Evolutionary conservation across 441 rosid genomes (phyloP).

Genomic region (Euphorbia corollata): DNA sequence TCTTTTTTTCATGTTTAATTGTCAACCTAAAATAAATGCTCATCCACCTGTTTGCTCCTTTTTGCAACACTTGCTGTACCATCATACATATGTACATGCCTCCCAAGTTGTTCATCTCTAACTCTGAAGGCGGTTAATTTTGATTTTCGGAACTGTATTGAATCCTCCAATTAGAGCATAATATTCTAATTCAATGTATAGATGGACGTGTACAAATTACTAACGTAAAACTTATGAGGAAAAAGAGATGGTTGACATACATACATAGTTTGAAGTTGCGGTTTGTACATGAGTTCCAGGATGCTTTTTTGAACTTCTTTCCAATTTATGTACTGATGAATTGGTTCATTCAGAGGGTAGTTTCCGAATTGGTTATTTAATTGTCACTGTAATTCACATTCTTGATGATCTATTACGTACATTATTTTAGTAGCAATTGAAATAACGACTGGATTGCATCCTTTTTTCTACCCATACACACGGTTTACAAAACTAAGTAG

Average conservation of each 20-base stretch:
- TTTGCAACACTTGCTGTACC: conserved; percentile 1
- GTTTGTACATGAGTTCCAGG: too few relatives aligned
- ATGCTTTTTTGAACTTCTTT: too few relatives aligned
- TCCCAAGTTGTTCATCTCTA: too few relatives aligned
- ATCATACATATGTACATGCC: conserved; percentile 14
- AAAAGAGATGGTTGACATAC: too few relatives aligned
- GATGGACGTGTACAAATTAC: too few relatives aligned
- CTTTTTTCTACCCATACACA: background rate
- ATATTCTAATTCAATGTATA: too few relatives aligned
- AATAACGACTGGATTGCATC: background rate
- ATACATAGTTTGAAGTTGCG: too few relatives aligned
- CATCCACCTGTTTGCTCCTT: conserved; percentile 16
- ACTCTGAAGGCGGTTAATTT: too few relatives aligned
- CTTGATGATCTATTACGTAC: background rate
- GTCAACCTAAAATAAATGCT: conserved; percentile 20
- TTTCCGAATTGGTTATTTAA: conserved; percentile 8
- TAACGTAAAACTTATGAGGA: too few relatives aligned
- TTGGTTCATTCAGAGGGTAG: conserved; percentile 30
- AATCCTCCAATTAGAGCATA: too few relatives aligned
- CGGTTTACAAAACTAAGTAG: background rate
- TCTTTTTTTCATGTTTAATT: background rate
- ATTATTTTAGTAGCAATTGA: background rate
- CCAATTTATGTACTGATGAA: background rate
- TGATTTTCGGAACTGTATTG: too few relatives aligned
- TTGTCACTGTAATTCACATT: background rate